Percentiles rank a stretch among this genome's conserved stretches.
phyloP scores from a whole-genome alignment of 225 moss, liverwort and hornwort genomes.

The Climacium dendroides region DNA sequence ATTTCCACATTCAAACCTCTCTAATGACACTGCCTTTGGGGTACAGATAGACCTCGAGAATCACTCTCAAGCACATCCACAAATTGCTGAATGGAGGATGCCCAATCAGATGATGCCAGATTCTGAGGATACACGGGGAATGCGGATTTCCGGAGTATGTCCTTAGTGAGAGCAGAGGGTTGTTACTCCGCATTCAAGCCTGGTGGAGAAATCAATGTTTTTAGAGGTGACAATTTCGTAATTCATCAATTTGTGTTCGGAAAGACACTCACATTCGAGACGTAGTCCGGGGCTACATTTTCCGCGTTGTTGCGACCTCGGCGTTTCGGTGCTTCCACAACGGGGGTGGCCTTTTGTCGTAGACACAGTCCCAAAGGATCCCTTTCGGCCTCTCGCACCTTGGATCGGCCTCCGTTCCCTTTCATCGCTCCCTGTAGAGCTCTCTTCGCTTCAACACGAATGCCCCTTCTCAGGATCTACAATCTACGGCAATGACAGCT shows the following conservation, averaged over 20 bases:
- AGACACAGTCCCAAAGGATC: slow-evolving; percentile 61
- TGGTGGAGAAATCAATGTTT: background rate
- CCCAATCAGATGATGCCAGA: background rate
- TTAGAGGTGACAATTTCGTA: background rate
- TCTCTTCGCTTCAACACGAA: background rate
- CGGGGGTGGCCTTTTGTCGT: slow-evolving; percentile 28
- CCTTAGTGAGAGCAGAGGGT: background rate
- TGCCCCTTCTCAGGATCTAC: background rate
- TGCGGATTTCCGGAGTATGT: background rate
- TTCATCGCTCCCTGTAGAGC: slow-evolving; percentile 2
- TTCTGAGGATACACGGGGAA: background rate
- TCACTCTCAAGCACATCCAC: background rate
- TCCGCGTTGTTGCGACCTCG: slow-evolving; percentile 44
- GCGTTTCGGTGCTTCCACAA: slow-evolving; percentile 33
- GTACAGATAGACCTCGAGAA: background rate
- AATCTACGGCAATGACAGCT: background rate
- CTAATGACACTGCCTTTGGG: too few relatives aligned
- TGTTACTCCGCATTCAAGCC: background rate
- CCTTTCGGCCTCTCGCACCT: slow-evolving; percentile 49
- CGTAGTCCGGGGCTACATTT: slow-evolving; percentile 38
- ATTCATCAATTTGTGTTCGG: background rate
- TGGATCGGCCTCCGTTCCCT: slow-evolving; percentile 26
- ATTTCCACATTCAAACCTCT: background rate
- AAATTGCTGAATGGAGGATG: background rate
- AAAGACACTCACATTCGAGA: background rate